Base-by-base conservation (phyloP, 75 land plant species). In the Adiantum capillusveneris region DNA sequence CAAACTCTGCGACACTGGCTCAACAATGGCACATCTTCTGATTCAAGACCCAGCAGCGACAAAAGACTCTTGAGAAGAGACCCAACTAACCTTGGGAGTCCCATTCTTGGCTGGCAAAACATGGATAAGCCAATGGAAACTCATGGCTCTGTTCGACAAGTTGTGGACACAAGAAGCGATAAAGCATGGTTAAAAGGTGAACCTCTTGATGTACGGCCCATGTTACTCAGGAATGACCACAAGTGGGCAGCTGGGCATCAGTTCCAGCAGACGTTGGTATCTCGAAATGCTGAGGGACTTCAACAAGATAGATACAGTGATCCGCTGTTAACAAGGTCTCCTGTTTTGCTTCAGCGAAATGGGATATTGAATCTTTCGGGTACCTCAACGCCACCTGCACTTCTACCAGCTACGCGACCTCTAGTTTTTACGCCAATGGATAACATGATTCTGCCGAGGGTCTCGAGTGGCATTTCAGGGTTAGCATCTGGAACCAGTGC, bases 221-320 rank as follows among this genome's bases (percentile, higher is more conserved):
- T 46, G 17, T n/a, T 46, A 20, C 49, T 46, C 2, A 46, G 49
- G 14, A 46, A 20, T 46, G 49, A 46, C 3, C 49, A 46, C 21
- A 46, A 46, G 17, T 20, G n/a, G 49, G 49, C 12, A 7, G 49
- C 5, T n/a, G 49, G 14, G 17, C 21, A 20, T 17, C 49, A 17
- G 3, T 46, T 20, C 49, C 49, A 46, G n/a, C 49, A 7, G 49
- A 2, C 49, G 14, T 2, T 17, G 17, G 49, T 17, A n/a, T 46
- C 49, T 46, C 49, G 21, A 46, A n/a, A 17, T 46, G n/a, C 49
- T 46, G 55, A 26, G 29, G 55, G 24, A 24, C 16, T 26, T 5
- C 55, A 53, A 53, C 55, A 53, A 53, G 55, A 53, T 2, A 53
- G 55, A 26, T 53, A 53, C 55, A 53, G 28, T 26, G 55, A 53